Evolutionary conservation across 1,284 basidiomycete genomes (phyloP).

Genomic region (Cerrena zonata): DNA sequence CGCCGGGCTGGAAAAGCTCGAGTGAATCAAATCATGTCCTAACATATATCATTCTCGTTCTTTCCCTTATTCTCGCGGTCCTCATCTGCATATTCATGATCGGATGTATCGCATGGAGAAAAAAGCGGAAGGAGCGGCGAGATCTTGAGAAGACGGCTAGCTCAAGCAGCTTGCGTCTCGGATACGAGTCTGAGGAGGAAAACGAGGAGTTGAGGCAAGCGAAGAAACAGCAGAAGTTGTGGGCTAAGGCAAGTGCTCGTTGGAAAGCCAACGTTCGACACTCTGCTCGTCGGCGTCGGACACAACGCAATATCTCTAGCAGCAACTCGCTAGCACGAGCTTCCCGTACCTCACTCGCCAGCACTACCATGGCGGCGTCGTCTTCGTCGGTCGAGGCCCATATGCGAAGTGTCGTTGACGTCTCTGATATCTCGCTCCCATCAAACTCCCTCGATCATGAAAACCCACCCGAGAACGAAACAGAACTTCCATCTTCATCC

Average conservation of each 20-base stretch:
- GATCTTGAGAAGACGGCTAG: slow-evolving; percentile 35
- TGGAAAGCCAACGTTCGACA: slow-evolving; percentile 59
- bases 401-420: not conserved
- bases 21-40: slow-evolving; percentile 11
- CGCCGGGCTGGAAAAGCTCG: slow-evolving; percentile 49
- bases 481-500: not conserved
- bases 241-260: slow-evolving; percentile 54
- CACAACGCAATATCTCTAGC: slow-evolving; percentile 11
- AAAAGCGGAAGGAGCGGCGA: slow-evolving; percentile 20
- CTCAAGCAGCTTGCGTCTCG: slow-evolving; percentile 21
- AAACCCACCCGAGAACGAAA: not conserved
- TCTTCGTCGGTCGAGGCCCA: not conserved
- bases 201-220: slow-evolving; percentile 36
- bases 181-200: slow-evolving; percentile 29
- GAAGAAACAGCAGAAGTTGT: slow-evolving; percentile 49
- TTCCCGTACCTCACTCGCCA: not conserved
- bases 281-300: slow-evolving; percentile 48
- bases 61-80: slow-evolving; percentile 56
- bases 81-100: slow-evolving; percentile 53
- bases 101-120: slow-evolving; percentile 54
- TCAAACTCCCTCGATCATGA: not conserved
- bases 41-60: slow-evolving; percentile 46
- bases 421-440: not conserved
- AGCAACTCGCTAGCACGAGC: not conserved
- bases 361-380: not conserved